Evolutionary conservation across 352 stramenopile genomes (phyloP), one percentile per base, ranked within the genome.

Genomic region (Globisporangium spinosum): DNA sequence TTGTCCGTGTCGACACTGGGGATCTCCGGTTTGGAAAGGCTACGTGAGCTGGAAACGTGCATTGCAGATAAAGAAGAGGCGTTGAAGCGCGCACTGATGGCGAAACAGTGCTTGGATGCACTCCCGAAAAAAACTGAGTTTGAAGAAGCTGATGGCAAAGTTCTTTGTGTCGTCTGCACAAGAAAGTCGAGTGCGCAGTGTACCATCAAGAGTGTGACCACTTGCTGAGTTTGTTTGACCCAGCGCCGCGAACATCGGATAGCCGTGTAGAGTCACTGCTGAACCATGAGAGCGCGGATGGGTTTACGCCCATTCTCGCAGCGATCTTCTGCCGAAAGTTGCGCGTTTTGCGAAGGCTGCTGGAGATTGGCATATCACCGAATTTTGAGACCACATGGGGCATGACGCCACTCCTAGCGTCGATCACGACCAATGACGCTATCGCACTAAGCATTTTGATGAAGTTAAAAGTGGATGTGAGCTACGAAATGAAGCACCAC

Each of bases 221-320:
- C 15, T 69, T 92, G 13, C 61, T 86, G 3, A 63, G 65, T 10
- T 60, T 89, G 1, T 76, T 91, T 13, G 72, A 85, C 1, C 68
- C 62, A 22, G 34, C 49, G 6, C 63, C 54, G 1, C 34, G 34
- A 2, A 25, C 32, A 23, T 9, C 22, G 10, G 43, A 34, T 3
- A 62, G 27, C 3, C 47, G 34, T 12, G 13, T 22, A 3, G 15
- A 17, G 2, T 34, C 54, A 7, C 35, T 89, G 29, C 49, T 85
- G 13, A 77, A 90, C 27, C 68, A 85, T 20, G 80, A 92, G 53
- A 90, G 83, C 23, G 40, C 68, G 23, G 89, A 89, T 15, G 76
- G 76, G 5, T 74, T 89, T 9, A 90, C 82, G 13, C 80, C 82
- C 27, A 58, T 78, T 38, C 67, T 92, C 2, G 74, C 72, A 3